These are phyloP conservation scores for Ogataea kodamae DNA, from an alignment of 805 yeast genomes.

Conservation along the genomic window DNA sequence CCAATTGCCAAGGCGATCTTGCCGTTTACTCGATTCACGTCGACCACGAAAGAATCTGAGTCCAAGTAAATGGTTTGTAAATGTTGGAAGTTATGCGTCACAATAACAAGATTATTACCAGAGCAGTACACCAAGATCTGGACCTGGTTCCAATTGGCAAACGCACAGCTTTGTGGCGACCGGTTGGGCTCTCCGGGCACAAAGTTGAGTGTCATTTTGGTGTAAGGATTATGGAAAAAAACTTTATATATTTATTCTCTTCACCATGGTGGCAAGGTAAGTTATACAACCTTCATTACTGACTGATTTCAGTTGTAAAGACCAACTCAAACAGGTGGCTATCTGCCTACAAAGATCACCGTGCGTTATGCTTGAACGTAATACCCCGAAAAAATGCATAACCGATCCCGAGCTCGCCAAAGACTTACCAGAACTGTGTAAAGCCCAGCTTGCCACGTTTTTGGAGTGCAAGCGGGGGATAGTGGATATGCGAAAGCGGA, in stretches of 20 bases:
- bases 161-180: constrained; percentile 51
- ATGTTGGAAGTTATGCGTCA: constrained; percentile 48
- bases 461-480: constrained; percentile 89
- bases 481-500: constrained; percentile 86
- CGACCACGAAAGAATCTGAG: constrained; percentile 62
- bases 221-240: constrained; percentile 4
- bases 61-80: constrained; percentile 77
- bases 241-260: neutral
- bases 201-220: constrained; percentile 57
- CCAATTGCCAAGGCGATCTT: constrained; percentile 52
- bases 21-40: constrained; percentile 61
- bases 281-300: constrained; percentile 16
- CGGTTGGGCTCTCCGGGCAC: constrained; percentile 84
- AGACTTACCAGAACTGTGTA: constrained; percentile 83
- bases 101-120: constrained; percentile 77
- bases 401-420: constrained; percentile 72
- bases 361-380: constrained; percentile 85
- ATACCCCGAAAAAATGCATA: constrained; percentile 85
- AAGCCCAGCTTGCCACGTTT: constrained; percentile 78
- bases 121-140: constrained; percentile 74
- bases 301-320: constrained; percentile 66
- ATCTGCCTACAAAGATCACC: constrained; percentile 95
- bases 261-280: constrained; percentile 52
- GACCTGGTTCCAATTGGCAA: constrained; percentile 62
- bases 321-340: constrained; percentile 92